Evolutionary conservation across 805 yeast species (phyloP).

Genomic region (Hanseniaspora thailandica): DNA sequence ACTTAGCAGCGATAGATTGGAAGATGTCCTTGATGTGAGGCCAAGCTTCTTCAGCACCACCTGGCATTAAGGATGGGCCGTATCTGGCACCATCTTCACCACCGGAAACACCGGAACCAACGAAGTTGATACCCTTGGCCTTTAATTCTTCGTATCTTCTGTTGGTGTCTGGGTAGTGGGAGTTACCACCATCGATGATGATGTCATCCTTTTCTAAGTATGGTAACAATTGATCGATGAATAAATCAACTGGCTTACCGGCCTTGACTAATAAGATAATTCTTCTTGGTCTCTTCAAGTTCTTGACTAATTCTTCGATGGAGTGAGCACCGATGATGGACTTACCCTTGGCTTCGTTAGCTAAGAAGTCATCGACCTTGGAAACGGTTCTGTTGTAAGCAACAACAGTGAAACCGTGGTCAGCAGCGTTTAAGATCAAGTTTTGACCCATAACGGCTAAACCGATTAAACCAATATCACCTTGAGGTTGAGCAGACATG

Average conservation of each 20-base stretch:
- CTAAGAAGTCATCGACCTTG: conserved; percentile 89
- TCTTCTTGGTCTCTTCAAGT: conserved; percentile 95
- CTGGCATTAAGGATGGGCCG: conserved; percentile 99
- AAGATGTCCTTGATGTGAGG: conserved; percentile 93
- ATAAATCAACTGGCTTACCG: conserved; percentile 85
- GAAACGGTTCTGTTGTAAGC: conserved; percentile 97
- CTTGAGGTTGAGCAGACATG: conserved; percentile 33
- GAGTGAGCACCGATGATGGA: conserved; percentile 93
- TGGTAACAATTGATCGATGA: conserved; percentile 80
- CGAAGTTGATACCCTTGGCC: conserved; percentile 77
- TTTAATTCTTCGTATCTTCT: conserved; percentile 88
- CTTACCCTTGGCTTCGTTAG: conserved; percentile 93
- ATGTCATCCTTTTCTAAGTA: conserved; percentile 91
- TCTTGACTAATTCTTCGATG: conserved; percentile 70
- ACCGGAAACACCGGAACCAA: conserved; percentile 99
- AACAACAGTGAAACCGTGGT: conserved; percentile 95
- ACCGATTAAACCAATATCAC: conserved; percentile 97
- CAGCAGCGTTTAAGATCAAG: conserved; percentile 94
- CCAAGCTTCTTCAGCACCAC: conserved; percentile 98
- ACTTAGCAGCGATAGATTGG: conserved; percentile 91
- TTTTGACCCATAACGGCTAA: conserved; percentile 99
- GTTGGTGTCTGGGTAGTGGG: conserved; percentile 97
- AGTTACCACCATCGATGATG: conserved; percentile 99
- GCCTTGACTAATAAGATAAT: conserved; percentile 90
- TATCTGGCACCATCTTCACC: conserved; percentile 99